phyloP scores from a whole-genome alignment of 2,329 filamentous ascomycete genomes.

The Pestalotiopsis sp. region DNA sequence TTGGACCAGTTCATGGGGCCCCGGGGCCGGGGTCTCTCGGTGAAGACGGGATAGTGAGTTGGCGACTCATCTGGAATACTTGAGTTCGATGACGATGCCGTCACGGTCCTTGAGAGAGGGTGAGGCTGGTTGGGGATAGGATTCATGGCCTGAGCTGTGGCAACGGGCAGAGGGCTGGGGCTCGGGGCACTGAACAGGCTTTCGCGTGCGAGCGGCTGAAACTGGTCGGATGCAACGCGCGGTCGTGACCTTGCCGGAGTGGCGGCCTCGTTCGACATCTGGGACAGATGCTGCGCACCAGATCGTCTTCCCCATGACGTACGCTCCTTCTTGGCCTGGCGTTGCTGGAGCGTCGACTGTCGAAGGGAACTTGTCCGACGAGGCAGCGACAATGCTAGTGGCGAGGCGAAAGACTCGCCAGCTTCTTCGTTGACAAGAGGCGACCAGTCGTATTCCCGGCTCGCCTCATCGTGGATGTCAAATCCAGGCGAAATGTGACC shows the following conservation, averaged over 20 bases:
- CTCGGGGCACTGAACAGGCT: conserved; percentile 61
- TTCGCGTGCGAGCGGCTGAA: conserved; percentile 67
- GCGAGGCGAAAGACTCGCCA: conserved; percentile 43
- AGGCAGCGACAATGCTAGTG: conserved; percentile 56
- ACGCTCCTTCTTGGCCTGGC: conserved; percentile 61
- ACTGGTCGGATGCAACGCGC: conserved; percentile 78
- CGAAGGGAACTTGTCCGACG: conserved; percentile 76
- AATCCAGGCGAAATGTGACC: conserved; percentile 42
- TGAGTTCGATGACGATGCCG: conserved; percentile 81
- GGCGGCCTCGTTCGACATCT: conserved; percentile 51
- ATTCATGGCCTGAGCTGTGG: conserved; percentile 52
- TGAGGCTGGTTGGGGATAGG: conserved; percentile 61
- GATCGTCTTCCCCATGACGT: conserved; percentile 62
- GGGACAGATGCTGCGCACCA: conserved; percentile 56
- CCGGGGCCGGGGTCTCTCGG: conserved; percentile 55
- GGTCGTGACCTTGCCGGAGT: conserved; percentile 63
- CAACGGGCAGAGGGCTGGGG: conserved; percentile 50
- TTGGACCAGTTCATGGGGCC: conserved; percentile 64
- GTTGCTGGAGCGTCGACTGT: conserved; percentile 85
- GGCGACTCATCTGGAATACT: conserved; percentile 71
- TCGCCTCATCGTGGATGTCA: conserved; percentile 51
- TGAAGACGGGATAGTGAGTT: conserved; percentile 58
- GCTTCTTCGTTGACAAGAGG: conserved; percentile 30
- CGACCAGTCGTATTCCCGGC: conserved; percentile 55
- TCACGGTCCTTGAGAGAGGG: conserved; percentile 82